Evolutionary conservation across 2,329 filamentous ascomycete genomes (phyloP), one percentile per base, ranked within the genome.

Genomic region (Thelonectria blattea): DNA sequence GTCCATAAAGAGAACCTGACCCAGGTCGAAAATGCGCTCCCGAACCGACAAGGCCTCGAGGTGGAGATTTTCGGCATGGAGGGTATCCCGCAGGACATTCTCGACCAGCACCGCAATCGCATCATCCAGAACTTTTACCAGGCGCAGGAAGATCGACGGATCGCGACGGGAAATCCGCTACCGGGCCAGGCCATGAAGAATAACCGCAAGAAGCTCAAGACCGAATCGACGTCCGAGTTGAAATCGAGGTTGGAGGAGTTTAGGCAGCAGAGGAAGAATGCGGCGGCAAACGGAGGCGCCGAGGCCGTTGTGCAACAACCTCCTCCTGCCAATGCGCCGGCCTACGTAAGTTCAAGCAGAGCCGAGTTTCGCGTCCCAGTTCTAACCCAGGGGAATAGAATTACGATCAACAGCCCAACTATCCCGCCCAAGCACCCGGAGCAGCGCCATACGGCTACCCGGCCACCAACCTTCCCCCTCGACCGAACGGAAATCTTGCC

Each of bases 21-120:
- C 18, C 87, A 88, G 46, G 93, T 99, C 72, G 94, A 97, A 70
- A 97, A 98, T 83, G 93, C 95, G 51, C 85, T 97, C 3, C 89
- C 91, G 0, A 94, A 94, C 71, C 88, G 95, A 64, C 87, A 92
- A 65, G 90, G 90, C 60, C 87, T 96, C 61, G 92, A 96, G 61
- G 88, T 96, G 61, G 95, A 99, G 78, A 97, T 99, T 72, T 99
- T 98, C 75, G 95, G 94, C 72, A 97, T 97, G 91, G 93, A 97
- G 76, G 95, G 95, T 72, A 92, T 98, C 39, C 95, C 95, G 3
- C 90, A 92, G 60, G 92, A 97, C 59, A 85, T 96, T 63, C 80
- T 92, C 59, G 86, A 92, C 71, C 86, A 91, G 72, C 93, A 97
- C 81, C 90, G 91, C 73, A 91, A 95, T 77, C 88, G 91, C 70